Evolutionary conservation across 2,329 filamentous ascomycete species (phyloP).

Genomic region (Exophiala calicioides): DNA sequence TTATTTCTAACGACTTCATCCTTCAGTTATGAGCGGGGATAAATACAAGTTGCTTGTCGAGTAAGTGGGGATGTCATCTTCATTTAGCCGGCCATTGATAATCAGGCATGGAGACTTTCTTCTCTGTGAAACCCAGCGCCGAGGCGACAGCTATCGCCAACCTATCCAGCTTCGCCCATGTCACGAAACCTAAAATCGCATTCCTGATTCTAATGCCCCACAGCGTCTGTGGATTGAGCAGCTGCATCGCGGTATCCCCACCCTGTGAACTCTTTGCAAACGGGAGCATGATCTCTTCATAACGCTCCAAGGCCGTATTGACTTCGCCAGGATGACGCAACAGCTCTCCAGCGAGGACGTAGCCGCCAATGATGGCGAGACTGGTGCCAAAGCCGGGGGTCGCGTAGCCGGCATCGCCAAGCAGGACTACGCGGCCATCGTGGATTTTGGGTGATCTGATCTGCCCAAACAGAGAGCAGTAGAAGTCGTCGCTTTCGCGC

Average conservation of each 20-base stretch:
- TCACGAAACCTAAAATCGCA: not conserved
- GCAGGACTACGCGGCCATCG: not conserved
- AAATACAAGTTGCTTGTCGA: too few relatives aligned
- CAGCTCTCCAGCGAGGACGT: constrained; percentile 3
- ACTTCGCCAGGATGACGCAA: not conserved
- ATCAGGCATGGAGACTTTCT: not conserved
- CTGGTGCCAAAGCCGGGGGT: constrained; percentile 1
- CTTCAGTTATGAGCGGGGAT: too few relatives aligned
- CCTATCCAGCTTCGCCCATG: constrained; percentile 1
- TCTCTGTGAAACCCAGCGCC: constrained; percentile 1
- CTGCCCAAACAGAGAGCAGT: not conserved
- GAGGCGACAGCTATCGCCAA: not conserved
- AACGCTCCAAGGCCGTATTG: not conserved
- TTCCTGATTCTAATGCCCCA: constrained; percentile 1
- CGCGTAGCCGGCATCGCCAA: constrained; percentile 1
- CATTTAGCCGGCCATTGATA: constrained; percentile 1
- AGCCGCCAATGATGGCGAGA: not conserved
- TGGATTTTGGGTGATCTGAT: not conserved
- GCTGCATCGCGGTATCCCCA: not conserved
- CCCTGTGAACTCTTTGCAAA: constrained; percentile 1
- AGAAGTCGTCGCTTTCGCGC: constrained; percentile 5
- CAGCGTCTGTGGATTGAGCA: not conserved
- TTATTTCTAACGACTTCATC: too few relatives aligned
- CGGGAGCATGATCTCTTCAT: not conserved
- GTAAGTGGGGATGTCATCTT: too few relatives aligned